Evolutionary conservation across 805 yeast genomes (phyloP), one percentile per base, ranked within the genome.

Genomic region (Myxozyma neotropica): DNA sequence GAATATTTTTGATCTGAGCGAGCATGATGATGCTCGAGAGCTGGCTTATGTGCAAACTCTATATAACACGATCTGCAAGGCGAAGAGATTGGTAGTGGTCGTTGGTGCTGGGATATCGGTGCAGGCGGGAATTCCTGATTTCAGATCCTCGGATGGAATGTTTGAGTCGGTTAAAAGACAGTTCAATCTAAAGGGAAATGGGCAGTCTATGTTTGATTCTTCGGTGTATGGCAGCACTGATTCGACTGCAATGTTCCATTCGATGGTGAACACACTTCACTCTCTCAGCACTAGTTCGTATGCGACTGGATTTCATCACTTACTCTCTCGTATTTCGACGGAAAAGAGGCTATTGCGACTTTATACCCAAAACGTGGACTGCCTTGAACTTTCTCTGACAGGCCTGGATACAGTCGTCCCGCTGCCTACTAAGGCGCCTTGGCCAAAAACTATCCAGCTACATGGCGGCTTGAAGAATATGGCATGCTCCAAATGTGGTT

Each of bases 51-150:
- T 55, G 12, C 42, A 39, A 8, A 38, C 59, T 5, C 29, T 61
- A 15, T 47, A 58, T 35, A 8, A 40, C 17, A 43, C 54, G 40
- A 36, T 61, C 21, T 29, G 19, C 26, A 48, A 86, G 65, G 78
- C 92, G 31, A 82, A 79, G 64, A 80, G 81, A 62, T 75, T 86
- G 31, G 79, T 89, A 1, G 81, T 86, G 29, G 79, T 91, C 29
- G 83, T 92, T 0, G 97, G 97, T 10, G 97, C 97, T 17, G 97
- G 97, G 2, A 83, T 89, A 19, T 89, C 96, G 12, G 94, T 92
- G 55, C 87, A 88, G 29, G 89, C 96, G 0, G 97, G 97, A 3
- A 91, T 90, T 40, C 96, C 96, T 2, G 94, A 87, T 68, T 87
- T 90, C 70, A 76, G 97, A 70, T 87, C 89, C 19, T 7, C 39